Evolutionary conservation across 1,284 basidiomycete genomes (phyloP).

Genomic region (Apiotrichum veenhuisii): DNA sequence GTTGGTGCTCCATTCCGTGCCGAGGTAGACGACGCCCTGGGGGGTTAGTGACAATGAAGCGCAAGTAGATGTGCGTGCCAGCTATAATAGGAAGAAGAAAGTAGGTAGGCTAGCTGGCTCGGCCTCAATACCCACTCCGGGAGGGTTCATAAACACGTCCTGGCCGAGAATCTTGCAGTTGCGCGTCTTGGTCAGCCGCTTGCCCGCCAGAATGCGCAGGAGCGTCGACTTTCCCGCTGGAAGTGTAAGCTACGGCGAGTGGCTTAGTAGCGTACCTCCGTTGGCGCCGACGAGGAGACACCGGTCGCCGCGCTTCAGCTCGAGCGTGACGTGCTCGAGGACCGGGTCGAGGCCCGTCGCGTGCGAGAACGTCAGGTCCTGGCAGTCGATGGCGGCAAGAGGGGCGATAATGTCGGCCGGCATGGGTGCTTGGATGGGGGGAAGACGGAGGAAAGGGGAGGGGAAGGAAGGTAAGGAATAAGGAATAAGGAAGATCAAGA

Average conservation of each 20-base stretch:
- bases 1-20: slow-evolving; percentile 93
- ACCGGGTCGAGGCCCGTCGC: slow-evolving; percentile 49
- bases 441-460: slow-evolving; percentile 1
- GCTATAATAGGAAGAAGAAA: no score
- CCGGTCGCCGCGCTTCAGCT: slow-evolving; percentile 67
- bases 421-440: slow-evolving; percentile 6
- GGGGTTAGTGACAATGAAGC: no score
- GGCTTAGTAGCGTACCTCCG: slow-evolving; percentile 59
- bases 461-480: background rate
- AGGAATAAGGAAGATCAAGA: background rate
- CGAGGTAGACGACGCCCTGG: slow-evolving; percentile 79
- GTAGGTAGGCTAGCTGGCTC: no score
- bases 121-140: slow-evolving; percentile 39
- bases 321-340: slow-evolving; percentile 63
- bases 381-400: slow-evolving; percentile 55
- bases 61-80: no score
- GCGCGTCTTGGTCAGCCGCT: slow-evolving; percentile 68
- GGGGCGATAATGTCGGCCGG: background rate
- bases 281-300: slow-evolving; percentile 87
- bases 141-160: slow-evolving; percentile 72
- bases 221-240: slow-evolving; percentile 91
- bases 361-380: slow-evolving; percentile 64
- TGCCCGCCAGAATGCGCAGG: slow-evolving; percentile 89
- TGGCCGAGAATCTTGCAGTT: slow-evolving; percentile 68
- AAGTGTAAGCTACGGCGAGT: no score